Evolutionary conservation across 306 rosid species (phyloP).

Genomic region (Pyrus betulifolia): DNA sequence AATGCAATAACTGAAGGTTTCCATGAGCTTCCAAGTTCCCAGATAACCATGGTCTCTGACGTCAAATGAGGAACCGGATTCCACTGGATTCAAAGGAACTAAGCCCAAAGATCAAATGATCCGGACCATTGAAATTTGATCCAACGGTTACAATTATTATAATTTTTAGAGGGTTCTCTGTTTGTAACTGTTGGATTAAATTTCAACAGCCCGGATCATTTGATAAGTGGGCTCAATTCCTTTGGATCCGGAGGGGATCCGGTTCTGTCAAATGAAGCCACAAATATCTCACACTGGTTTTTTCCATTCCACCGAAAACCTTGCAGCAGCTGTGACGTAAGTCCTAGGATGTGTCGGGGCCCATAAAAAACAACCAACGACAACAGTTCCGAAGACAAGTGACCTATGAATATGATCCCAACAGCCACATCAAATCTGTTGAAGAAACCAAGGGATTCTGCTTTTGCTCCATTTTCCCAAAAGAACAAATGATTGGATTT

Average conservation of each 20-base stretch:
- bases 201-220: too few relatives aligned
- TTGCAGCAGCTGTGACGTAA: background rate
- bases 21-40: background rate
- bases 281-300: background rate
- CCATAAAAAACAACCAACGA: background rate
- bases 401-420: background rate
- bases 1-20: background rate
- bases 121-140: too few relatives aligned
- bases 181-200: too few relatives aligned
- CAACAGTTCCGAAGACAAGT: background rate
- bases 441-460: background rate
- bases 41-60: background rate
- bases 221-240: rapidly evolving
- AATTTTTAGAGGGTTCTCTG: rapidly evolving
- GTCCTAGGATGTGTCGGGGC: background rate
- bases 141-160: too few relatives aligned
- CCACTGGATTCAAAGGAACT: too few relatives aligned
- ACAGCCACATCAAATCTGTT: background rate
- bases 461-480: background rate
- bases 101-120: too few relatives aligned
- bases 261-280: background rate
- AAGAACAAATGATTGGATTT: background rate
- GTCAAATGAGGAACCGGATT: too few relatives aligned
- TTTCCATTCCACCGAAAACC: background rate
- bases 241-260: too few relatives aligned